Conservation (phyloP, 306 rosid species). For the Dalbergia cochinchinensis region DNA sequence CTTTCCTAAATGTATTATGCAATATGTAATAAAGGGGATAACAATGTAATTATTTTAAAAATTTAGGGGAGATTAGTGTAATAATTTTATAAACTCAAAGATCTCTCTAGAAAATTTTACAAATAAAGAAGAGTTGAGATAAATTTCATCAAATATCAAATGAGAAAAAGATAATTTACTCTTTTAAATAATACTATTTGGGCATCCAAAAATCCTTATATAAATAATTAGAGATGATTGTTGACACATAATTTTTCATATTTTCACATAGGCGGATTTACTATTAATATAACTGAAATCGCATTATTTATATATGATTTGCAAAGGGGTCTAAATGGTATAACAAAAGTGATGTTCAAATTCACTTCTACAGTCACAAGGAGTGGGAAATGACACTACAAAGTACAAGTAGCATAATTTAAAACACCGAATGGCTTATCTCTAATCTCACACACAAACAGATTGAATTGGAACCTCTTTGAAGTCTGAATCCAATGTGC, state of each 20-base stretch:
- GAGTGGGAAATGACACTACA: constrained; percentile 59
- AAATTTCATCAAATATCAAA: too few species aligned
- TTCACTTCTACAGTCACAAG: constrained; percentile 20
- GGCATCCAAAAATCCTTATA: too few species aligned
- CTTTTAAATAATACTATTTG: too few species aligned
- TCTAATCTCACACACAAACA: constrained; percentile 40
- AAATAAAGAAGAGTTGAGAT: too few species aligned
- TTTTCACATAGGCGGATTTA: background rate
- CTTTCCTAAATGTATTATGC: too few species aligned
- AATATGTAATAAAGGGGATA: too few species aligned
- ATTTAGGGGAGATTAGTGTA: too few species aligned
- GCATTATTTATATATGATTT: background rate
- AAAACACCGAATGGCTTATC: constrained; percentile 41
- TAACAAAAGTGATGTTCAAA: background rate
- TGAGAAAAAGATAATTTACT: too few species aligned
- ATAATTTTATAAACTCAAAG: too few species aligned
- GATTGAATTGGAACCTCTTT: constrained; percentile 1
- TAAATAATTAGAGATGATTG: too few species aligned
- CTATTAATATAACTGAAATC: background rate
- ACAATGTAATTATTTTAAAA: too few species aligned
- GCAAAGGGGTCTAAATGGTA: background rate
- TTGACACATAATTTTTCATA: background rate
- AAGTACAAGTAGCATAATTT: constrained; percentile 42
- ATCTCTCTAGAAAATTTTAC: too few species aligned
- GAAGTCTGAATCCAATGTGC: background rate